A percentile compares a stretch with the other conserved stretches of the same genome.
These are phyloP conservation scores for Tylopilus microsporus DNA, from an alignment of 1,284 basidiomycete species.

Conservation along the genomic window DNA sequence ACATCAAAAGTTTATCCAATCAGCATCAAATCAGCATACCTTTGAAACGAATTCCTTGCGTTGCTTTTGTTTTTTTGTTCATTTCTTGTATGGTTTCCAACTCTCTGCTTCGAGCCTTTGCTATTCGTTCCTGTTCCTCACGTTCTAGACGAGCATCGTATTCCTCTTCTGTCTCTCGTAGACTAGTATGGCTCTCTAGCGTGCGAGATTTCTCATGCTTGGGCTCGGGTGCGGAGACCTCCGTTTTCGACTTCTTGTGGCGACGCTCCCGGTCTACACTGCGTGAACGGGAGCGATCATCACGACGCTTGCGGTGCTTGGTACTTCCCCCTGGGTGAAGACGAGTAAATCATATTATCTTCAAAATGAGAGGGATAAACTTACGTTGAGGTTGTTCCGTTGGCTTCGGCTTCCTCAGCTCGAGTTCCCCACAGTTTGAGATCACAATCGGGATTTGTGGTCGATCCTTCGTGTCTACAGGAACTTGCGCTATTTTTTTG, in stretches of 20 bases:
- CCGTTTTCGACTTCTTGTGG: constrained; percentile 31
- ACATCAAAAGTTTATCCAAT: background rate
- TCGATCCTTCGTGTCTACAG: constrained; percentile 65
- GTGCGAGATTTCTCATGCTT: constrained; percentile 13
- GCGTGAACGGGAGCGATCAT: constrained; percentile 28
- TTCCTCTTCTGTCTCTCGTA: constrained; percentile 53
- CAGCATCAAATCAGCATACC: constrained; percentile 34
- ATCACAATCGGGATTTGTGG: constrained; percentile 73
- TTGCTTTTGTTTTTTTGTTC: constrained; percentile 34
- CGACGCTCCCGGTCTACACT: constrained; percentile 27
- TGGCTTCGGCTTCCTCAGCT: constrained; percentile 48
- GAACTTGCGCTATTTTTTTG: constrained; percentile 48
- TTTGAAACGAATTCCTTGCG: constrained; percentile 57
- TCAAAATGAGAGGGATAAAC: background rate
- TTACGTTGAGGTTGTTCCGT: constrained; percentile 17
- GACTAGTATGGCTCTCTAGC: constrained; percentile 7
- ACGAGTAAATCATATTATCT: background rate
- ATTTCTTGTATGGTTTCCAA: constrained; percentile 46
- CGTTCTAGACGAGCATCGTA: constrained; percentile 67
- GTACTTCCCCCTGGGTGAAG: constrained; percentile 8
- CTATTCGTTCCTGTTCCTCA: constrained; percentile 62
- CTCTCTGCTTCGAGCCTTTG: constrained; percentile 43
- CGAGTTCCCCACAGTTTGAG: constrained; percentile 79
- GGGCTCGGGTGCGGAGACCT: constrained; percentile 12
- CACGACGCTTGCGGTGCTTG: constrained; percentile 32